phyloP scores from a whole-genome alignment of 306 rosid genomes.

The Acacia melanoxylon region DNA sequence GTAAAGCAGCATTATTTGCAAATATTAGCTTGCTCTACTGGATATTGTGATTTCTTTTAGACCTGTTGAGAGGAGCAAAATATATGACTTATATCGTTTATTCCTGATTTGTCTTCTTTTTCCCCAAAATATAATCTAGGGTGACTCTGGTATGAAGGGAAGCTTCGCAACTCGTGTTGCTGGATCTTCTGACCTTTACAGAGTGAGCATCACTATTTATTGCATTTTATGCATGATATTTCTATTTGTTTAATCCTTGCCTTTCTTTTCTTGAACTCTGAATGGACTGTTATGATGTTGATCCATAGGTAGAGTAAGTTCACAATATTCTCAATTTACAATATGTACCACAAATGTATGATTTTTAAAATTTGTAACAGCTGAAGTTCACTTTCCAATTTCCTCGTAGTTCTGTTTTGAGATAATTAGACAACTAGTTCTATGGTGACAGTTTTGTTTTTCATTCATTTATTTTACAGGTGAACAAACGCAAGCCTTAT shows the following conservation, averaged over 20 bases:
- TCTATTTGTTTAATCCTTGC: neutral
- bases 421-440: conserved; percentile 7
- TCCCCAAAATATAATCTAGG: conserved; percentile 45
- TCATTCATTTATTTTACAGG: conserved; percentile 50
- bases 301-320: conserved; percentile 6
- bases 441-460: conserved; percentile 17
- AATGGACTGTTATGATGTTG: conserved; percentile 3
- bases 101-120: conserved; percentile 20
- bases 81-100: conserved; percentile 18
- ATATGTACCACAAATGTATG: neutral
- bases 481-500: conserved; percentile 85
- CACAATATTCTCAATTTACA: neutral
- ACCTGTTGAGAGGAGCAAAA: neutral
- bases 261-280: neutral
- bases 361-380: neutral
- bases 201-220: conserved; percentile 51
- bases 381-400: conserved; percentile 5
- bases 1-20: conserved; percentile 18
- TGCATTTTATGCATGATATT: conserved; percentile 4
- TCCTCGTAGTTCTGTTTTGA: conserved; percentile 1
- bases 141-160: conserved; percentile 84
- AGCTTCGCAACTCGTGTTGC: conserved; percentile 89
- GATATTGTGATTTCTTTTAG: neutral
- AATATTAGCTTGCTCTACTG: conserved; percentile 11
- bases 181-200: conserved; percentile 94